A percentile compares a stretch with the other conserved stretches of the same genome.
phyloP scores from a whole-genome alignment of 2,329 filamentous ascomycete species.

The Colletotrichum simmondsii region DNA sequence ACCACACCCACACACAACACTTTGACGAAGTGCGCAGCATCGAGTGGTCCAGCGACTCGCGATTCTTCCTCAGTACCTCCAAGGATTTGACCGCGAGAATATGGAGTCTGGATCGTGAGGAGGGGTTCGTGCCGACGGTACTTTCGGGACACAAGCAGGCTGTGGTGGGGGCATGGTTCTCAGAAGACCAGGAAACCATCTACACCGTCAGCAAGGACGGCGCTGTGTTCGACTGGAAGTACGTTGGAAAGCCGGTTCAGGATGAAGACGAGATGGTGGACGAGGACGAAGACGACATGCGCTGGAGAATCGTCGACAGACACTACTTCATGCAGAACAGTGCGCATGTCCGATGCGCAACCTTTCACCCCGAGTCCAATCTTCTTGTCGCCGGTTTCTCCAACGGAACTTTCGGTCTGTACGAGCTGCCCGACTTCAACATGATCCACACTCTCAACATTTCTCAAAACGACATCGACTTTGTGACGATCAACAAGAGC shows the following conservation, averaged over 20 bases:
- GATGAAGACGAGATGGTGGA: conserved; percentile 69
- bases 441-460: conserved; percentile 94
- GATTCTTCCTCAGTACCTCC: conserved; percentile 92
- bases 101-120: conserved; percentile 91
- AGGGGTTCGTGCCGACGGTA: conserved; percentile 89
- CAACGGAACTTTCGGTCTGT: conserved; percentile 91
- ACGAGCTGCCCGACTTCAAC: conserved; percentile 96
- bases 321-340: conserved; percentile 95
- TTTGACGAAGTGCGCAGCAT: conserved; percentile 88
- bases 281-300: conserved; percentile 71
- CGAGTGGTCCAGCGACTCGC: conserved; percentile 95
- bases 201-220: conserved; percentile 98
- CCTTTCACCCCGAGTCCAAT: conserved; percentile 86
- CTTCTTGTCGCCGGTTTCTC: conserved; percentile 98
- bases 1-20: conserved; percentile 87
- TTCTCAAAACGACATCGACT: conserved; percentile 96
- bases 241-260: conserved; percentile 69
- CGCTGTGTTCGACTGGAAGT: conserved; percentile 95
- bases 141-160: conserved; percentile 91
- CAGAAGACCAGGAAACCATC: conserved; percentile 91
- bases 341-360: conserved; percentile 88
- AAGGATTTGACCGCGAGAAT: conserved; percentile 93
- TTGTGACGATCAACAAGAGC: conserved; percentile 91
- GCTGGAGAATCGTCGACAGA: conserved; percentile 91
- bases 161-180: conserved; percentile 97